Conservation (phyloP, 306 rosid genomes). For the Fagus sylvatica region DNA sequence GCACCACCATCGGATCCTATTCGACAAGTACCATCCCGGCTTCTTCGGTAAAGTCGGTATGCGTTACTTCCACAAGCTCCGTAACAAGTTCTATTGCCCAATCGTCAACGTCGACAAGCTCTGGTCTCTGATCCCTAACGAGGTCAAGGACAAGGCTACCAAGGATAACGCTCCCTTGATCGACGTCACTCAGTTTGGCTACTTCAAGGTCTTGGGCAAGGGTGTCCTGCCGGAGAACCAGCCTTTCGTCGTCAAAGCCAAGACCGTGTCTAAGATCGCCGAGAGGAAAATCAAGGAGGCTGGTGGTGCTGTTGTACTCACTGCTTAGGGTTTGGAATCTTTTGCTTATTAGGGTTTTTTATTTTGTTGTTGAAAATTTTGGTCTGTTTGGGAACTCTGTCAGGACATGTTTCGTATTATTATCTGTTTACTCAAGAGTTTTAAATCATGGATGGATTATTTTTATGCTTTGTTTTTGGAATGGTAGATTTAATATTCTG, state of each 20-base stretch:
- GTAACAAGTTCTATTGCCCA: conserved; percentile 73
- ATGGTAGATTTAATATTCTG: not conserved
- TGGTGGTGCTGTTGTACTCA: conserved; percentile 81
- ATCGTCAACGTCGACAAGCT: conserved; percentile 81
- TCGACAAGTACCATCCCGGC: conserved; percentile 92
- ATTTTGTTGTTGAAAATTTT: not conserved
- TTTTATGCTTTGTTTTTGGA: not conserved
- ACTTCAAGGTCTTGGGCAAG: conserved; percentile 75
- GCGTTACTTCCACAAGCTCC: conserved; percentile 84
- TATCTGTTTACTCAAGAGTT: not conserved
- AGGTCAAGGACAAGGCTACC: conserved; percentile 67
- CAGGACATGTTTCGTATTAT: not conserved
- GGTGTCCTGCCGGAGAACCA: conserved; percentile 58
- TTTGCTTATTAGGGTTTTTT: not conserved
- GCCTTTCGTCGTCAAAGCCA: conserved; percentile 79
- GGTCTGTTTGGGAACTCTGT: not conserved
- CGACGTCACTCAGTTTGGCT: conserved; percentile 70
- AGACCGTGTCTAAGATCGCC: conserved; percentile 70
- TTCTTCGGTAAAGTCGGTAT: conserved; percentile 87
- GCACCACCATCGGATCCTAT: conserved; percentile 93
- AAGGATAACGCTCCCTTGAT: conserved; percentile 58
- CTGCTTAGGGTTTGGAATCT: conserved; percentile 58
- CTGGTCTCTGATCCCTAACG: conserved; percentile 71
- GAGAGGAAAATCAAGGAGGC: conserved; percentile 95
- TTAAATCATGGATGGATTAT: not conserved